Conservation (phyloP, 441 rosid genomes). For the Populus trichocarpa region DNA sequence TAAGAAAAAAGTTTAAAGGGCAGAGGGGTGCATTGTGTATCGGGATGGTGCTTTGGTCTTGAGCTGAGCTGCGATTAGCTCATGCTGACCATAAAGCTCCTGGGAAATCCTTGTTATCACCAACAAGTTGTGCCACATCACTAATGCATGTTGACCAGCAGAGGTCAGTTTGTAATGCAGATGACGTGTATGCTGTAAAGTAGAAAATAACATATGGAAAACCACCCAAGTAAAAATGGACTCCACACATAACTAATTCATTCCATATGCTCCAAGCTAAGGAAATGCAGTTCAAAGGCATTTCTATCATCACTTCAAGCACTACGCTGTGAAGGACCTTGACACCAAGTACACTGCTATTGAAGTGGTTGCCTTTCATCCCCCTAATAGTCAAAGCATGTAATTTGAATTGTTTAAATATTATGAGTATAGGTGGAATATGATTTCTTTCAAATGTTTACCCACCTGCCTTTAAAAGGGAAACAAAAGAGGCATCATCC, state of each 20-base stretch:
- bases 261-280: neutral
- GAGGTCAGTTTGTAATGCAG: neutral
- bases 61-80: neutral
- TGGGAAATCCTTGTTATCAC: neutral
- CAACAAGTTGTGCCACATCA: neutral
- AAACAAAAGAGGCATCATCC: neutral
- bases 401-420: neutral
- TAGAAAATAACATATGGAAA: too few relatives aligned
- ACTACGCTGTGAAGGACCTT: neutral
- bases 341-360: neutral
- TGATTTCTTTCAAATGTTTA: neutral
- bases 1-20: neutral
- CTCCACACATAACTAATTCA: neutral
- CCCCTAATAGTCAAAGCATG: neutral
- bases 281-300: neutral
- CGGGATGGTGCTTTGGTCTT: neutral
- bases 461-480: neutral
- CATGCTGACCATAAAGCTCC: neutral
- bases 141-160: neutral
- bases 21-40: neutral
- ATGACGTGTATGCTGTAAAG: neutral
- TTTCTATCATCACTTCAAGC: neutral
- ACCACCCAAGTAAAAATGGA: neutral
- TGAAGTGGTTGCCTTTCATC: neutral
- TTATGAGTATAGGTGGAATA: neutral